A percentile compares a stretch with the other conserved stretches of the same genome.
These are phyloP conservation scores for Lepidium africanum DNA, from an alignment of 345 rosid genomes.

Conservation along the genomic window DNA sequence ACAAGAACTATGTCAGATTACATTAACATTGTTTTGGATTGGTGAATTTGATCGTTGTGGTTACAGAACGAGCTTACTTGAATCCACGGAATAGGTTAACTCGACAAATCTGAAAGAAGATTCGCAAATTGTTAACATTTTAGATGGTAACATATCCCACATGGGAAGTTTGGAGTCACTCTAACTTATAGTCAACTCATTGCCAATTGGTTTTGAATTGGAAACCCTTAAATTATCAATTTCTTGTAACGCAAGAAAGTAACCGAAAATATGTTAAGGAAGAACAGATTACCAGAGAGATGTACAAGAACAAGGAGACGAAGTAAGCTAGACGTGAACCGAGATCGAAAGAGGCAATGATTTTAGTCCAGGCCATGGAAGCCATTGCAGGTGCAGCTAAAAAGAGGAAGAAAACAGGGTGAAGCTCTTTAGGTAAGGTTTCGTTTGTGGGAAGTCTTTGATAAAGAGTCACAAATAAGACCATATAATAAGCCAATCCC, in stretches of 20 bases:
- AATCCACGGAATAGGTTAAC: constrained; percentile 75
- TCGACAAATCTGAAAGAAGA: constrained; percentile 61
- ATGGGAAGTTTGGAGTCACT: too few relatives aligned
- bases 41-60: neutral
- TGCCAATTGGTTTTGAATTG: too few relatives aligned
- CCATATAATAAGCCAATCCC: constrained; percentile 77
- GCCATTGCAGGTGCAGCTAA: constrained; percentile 90
- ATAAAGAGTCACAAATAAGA: constrained; percentile 84
- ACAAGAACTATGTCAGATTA: neutral
- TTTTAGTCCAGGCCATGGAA: constrained; percentile 80
- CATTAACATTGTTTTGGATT: neutral
- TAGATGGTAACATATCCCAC: too few relatives aligned
- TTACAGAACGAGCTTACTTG: constrained; percentile 33
- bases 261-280: neutral
- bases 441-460: constrained; percentile 89
- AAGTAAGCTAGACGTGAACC: constrained; percentile 79
- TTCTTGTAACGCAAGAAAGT: constrained; percentile 8
- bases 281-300: constrained; percentile 50
- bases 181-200: too few relatives aligned
- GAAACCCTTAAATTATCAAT: too few relatives aligned
- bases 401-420: constrained; percentile 90
- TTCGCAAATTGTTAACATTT: neutral
- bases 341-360: constrained; percentile 34
- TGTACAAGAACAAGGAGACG: constrained; percentile 79
- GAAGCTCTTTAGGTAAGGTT: constrained; percentile 87